These are phyloP conservation scores for Pseudotulostoma volvatum DNA, from an alignment of 495 filamentous ascomycete genomes.

Conservation along the genomic window DNA sequence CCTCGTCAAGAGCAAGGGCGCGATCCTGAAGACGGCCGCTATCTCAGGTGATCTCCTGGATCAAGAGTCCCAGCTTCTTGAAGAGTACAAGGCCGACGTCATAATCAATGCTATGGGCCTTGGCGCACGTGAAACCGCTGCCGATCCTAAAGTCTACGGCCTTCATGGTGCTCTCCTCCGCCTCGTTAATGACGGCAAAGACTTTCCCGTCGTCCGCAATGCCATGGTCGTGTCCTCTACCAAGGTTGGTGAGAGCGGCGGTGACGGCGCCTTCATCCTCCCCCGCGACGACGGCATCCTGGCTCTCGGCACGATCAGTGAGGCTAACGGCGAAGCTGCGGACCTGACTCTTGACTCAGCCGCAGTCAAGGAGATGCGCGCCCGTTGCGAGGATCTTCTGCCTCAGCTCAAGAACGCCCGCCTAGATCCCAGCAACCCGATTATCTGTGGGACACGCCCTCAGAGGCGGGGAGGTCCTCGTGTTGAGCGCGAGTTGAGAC, in stretches of 20 bases:
- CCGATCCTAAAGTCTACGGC: conserved; percentile 24
- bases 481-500: conserved; percentile 27
- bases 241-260: conserved; percentile 16
- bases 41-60: conserved; percentile 23
- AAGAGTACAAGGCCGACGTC: conserved; percentile 22
- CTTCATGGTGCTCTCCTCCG: conserved; percentile 33
- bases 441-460: conserved; percentile 29
- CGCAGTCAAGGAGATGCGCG: conserved; percentile 26
- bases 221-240: conserved; percentile 26
- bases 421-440: conserved; percentile 26
- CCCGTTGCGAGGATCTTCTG: conserved; percentile 27
- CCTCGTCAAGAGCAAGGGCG: conserved; percentile 30
- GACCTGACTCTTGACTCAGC: conserved; percentile 26
- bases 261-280: conserved; percentile 27
- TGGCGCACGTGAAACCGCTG: conserved; percentile 17
- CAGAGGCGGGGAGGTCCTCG: conserved; percentile 24
- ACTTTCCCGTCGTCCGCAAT: conserved; percentile 30
- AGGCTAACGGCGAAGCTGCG: conserved; percentile 23
- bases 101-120: conserved; percentile 34
- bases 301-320: conserved; percentile 25
- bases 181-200: conserved; percentile 32
- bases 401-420: conserved; percentile 27
- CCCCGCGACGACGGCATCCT: conserved; percentile 35
- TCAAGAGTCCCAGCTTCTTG: conserved; percentile 22
- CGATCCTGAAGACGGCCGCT: conserved; percentile 20